A percentile compares a stretch with the other conserved stretches of the same genome.
These are phyloP conservation scores for Pythium guiyangense DNA, from an alignment of 352 stramenopile species.

Conservation along the genomic window DNA sequence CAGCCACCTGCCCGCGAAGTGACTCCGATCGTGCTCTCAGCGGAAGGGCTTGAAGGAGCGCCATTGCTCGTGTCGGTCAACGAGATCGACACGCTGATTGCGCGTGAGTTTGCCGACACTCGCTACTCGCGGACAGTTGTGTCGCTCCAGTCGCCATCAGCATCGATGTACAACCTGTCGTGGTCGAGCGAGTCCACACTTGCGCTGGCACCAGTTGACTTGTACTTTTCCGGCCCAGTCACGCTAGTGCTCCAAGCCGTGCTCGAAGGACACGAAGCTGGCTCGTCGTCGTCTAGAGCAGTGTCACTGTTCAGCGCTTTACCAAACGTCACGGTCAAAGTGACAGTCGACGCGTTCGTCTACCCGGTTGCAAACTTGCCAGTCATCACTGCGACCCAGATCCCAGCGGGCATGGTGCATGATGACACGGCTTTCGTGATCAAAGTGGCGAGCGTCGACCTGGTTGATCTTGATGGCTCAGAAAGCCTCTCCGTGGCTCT, in stretches of 20 bases:
- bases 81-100: background rate
- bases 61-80: background rate
- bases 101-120: background rate
- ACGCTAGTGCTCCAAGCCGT: background rate
- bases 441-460: constrained; percentile 7
- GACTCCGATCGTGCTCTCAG: background rate
- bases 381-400: constrained; percentile 4
- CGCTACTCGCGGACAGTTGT: background rate
- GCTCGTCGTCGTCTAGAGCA: background rate
- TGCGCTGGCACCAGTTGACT: background rate
- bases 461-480: constrained; percentile 19
- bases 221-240: background rate
- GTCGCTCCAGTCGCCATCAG: background rate
- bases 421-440: constrained; percentile 12
- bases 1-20: background rate
- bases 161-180: background rate
- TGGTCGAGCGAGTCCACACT: background rate
- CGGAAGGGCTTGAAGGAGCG: background rate
- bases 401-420: background rate
- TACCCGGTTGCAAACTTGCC: constrained; percentile 15
- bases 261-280: constrained; percentile 4
- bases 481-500: constrained; percentile 16
- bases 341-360: constrained; percentile 19
- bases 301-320: background rate
- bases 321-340: constrained; percentile 15